Evolutionary conservation across 2,329 filamentous ascomycete species (phyloP).

Genomic region (Cyanodermella asteris): DNA sequence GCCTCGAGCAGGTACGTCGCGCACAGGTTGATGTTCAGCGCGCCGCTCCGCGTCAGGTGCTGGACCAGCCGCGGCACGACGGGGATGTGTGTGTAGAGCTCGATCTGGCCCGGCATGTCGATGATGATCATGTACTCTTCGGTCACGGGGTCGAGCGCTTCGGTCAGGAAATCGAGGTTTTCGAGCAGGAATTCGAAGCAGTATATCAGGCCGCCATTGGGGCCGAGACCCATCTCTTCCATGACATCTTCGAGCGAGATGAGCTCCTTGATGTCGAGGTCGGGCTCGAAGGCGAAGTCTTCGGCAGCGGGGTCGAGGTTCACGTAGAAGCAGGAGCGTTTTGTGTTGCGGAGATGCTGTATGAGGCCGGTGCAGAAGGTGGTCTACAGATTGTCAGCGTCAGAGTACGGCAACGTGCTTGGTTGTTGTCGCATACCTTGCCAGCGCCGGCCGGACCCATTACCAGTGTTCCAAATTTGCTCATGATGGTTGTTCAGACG

Average conservation of each 20-base stretch:
- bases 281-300: constrained; percentile 72
- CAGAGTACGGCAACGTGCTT: neutral
- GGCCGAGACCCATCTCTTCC: constrained; percentile 74
- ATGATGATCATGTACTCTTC: constrained; percentile 96
- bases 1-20: constrained; percentile 88
- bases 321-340: constrained; percentile 89
- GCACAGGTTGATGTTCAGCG: constrained; percentile 75
- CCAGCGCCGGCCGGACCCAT: constrained; percentile 93
- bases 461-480: constrained; percentile 82
- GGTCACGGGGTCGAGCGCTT: constrained; percentile 62
- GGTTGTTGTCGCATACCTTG: constrained; percentile 36
- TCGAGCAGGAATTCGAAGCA: constrained; percentile 92
- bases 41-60: constrained; percentile 56
- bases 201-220: constrained; percentile 84
- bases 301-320: constrained; percentile 96
- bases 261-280: constrained; percentile 86
- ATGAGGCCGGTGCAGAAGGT: constrained; percentile 91
- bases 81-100: constrained; percentile 92
- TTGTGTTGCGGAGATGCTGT: constrained; percentile 73
- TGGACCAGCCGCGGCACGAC: constrained; percentile 68
- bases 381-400: constrained; percentile 28
- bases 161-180: constrained; percentile 78
- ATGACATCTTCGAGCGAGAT: constrained; percentile 90
- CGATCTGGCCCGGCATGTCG: constrained; percentile 97
- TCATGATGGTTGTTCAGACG: constrained; percentile 39